These are phyloP conservation scores for Herpomyces periplanetae DNA, from an alignment of 2,329 filamentous ascomycete genomes.

Conservation along the genomic window DNA sequence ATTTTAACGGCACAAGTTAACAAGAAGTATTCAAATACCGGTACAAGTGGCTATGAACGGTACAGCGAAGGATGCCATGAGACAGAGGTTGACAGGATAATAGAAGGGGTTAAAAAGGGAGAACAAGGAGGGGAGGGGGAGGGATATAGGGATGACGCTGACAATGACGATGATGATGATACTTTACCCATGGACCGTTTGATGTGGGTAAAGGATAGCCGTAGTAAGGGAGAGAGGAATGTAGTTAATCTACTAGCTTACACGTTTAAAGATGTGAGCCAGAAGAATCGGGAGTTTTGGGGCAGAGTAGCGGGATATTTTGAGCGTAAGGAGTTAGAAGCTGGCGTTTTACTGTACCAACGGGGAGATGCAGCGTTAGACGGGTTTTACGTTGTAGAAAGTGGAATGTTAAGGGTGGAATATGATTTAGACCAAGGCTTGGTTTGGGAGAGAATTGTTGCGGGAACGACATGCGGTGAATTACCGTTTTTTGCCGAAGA, in stretches of 20 bases:
- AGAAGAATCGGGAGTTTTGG: constrained; percentile 82
- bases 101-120: too few species aligned
- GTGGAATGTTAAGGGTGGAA: constrained; percentile 53
- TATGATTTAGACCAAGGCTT: constrained; percentile 64
- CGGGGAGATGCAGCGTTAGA: constrained; percentile 23
- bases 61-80: too few species aligned
- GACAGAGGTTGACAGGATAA: too few species aligned
- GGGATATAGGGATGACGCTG: too few species aligned
- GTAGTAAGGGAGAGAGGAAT: too few species aligned
- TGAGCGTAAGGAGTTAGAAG: constrained; percentile 19
- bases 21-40: too few species aligned
- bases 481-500: constrained; percentile 85
- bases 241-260: too few species aligned
- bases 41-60: too few species aligned
- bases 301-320: constrained; percentile 43
- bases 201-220: too few species aligned
- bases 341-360: constrained; percentile 33
- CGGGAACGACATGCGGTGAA: constrained; percentile 78
- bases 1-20: constrained; percentile 43
- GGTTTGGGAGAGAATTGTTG: constrained; percentile 64
- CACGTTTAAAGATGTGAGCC: constrained; percentile 60
- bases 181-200: too few species aligned
- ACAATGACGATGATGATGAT: too few species aligned
- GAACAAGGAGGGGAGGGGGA: too few species aligned
- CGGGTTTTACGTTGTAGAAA: constrained; percentile 65